Evolutionary conservation across 139 green algal species (phyloP).

Genomic region (Parachlorella kessleri): DNA sequence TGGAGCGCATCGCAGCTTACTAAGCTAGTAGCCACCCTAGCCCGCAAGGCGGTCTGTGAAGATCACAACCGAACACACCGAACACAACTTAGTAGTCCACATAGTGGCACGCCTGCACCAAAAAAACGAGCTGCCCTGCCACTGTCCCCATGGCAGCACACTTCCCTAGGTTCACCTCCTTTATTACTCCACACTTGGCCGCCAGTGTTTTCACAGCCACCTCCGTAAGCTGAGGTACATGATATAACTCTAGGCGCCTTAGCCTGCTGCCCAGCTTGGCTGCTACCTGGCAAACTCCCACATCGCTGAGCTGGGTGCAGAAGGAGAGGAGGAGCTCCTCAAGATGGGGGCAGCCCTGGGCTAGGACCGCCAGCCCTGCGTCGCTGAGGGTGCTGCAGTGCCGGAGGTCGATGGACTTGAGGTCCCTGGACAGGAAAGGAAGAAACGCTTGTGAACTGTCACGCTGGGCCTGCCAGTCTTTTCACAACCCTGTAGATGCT

Average conservation of each 20-base stretch:
- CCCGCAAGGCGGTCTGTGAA: too few species aligned
- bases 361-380: background rate
- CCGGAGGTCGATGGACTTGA: conserved; percentile 14
- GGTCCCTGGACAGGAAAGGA: conserved; percentile 6
- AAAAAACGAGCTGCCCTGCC: background rate
- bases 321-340: conserved; percentile 11
- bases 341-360: conserved; percentile 13
- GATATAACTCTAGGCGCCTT: conserved; percentile 21
- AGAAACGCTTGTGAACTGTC: too few species aligned
- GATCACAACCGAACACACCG: too few species aligned
- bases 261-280: background rate
- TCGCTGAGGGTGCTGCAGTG: conserved; percentile 33
- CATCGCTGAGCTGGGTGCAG: conserved; percentile 1
- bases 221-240: conserved; percentile 3
- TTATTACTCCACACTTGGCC: background rate
- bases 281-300: background rate
- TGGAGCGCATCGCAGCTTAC: too few species aligned
- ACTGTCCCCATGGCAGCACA: background rate
- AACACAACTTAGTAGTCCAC: conserved; percentile 22
- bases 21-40: too few species aligned
- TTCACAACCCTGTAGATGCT: too few species aligned
- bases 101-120: conserved; percentile 21
- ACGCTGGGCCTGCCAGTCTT: too few species aligned
- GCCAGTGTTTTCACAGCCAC: background rate
- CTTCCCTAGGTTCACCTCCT: background rate